phyloP scores from a whole-genome alignment of 208 protist genomes.

The Acanthamoeba triangularis region DNA sequence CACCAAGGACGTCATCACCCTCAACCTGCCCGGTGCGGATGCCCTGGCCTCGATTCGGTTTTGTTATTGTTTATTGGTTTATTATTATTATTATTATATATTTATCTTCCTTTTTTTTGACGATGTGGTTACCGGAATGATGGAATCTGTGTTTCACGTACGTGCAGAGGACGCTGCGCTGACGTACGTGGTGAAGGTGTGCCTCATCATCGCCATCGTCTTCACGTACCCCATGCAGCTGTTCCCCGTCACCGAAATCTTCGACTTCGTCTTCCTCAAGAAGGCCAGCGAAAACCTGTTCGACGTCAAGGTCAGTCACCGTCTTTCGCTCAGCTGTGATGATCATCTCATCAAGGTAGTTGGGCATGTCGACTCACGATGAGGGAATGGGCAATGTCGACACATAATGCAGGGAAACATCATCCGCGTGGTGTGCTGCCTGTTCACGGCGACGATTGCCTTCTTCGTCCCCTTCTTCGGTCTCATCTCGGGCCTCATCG shows the following conservation, averaged over 20 bases:
- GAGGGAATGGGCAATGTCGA: too few species aligned
- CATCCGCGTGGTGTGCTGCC: neutral
- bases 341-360: neutral
- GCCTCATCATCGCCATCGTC: conserved; percentile 70
- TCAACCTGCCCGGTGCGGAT: conserved; percentile 18
- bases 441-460: conserved; percentile 49
- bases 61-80: too few species aligned
- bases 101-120: too few species aligned
- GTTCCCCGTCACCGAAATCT: conserved; percentile 65
- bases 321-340: neutral
- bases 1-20: conserved; percentile 66
- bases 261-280: conserved; percentile 12
- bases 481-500: conserved; percentile 32
- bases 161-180: neutral
- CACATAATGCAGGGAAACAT: neutral
- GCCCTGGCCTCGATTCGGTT: too few species aligned
- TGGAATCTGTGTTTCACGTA: neutral
- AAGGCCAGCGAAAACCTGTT: neutral
- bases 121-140: too few species aligned
- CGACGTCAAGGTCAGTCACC: conserved; percentile 8
- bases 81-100: too few species aligned
- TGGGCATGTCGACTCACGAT: neutral
- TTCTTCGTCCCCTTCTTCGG: conserved; percentile 63
- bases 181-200: conserved; percentile 22
- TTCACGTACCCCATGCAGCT: conserved; percentile 74